Evolutionary conservation across 352 stramenopile species (phyloP).

Genomic region (Globisporangium viniferum): DNA sequence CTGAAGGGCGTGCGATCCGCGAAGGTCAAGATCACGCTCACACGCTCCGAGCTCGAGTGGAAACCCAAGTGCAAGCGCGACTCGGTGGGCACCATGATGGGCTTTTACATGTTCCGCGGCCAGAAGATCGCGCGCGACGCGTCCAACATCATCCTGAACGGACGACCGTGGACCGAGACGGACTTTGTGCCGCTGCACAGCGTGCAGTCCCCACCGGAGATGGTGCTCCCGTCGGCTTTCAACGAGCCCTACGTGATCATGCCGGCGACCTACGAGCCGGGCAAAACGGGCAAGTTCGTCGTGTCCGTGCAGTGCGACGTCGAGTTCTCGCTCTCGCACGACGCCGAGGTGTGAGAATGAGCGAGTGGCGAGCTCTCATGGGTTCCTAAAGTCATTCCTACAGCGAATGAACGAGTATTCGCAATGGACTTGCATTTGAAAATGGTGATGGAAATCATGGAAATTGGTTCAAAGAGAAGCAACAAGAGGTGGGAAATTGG

Average conservation of each 20-base stretch:
- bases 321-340: constrained; percentile 68
- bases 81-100: constrained; percentile 86
- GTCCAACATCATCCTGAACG: constrained; percentile 58
- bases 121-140: constrained; percentile 39
- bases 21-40: constrained; percentile 78
- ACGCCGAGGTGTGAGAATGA: constrained; percentile 17
- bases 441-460: too few relatives aligned
- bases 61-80: constrained; percentile 77
- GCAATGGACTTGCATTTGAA: too few relatives aligned
- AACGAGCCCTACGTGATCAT: constrained; percentile 87
- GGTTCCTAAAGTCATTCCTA: too few relatives aligned
- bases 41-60: constrained; percentile 82
- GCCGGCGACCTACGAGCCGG: constrained; percentile 85
- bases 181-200: constrained; percentile 80
- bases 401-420: too few relatives aligned
- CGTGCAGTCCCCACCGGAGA: constrained; percentile 63
- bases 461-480: too few relatives aligned
- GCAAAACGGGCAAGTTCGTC: constrained; percentile 76
- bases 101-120: constrained; percentile 83
- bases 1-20: constrained; percentile 67
- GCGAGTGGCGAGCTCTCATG: too few relatives aligned
- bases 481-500: too few relatives aligned
- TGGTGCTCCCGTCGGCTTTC: constrained; percentile 62
- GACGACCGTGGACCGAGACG: constrained; percentile 72
- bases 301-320: constrained; percentile 79